Base-by-base conservation (phyloP, 176 grass and related monocot genomes). In the Poa annua region DNA sequence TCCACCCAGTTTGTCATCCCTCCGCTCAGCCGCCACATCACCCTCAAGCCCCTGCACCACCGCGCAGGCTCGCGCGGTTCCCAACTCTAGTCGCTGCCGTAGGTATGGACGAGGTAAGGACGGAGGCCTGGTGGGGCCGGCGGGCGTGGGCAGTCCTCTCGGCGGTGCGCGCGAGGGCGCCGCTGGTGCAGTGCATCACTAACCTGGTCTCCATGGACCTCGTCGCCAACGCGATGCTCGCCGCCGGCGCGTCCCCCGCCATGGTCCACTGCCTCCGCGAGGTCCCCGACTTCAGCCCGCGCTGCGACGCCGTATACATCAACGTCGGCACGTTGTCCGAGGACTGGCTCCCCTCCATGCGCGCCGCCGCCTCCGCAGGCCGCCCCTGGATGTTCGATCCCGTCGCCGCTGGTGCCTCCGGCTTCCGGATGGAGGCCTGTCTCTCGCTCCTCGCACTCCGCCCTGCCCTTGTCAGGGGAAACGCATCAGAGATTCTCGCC, bases 151-250 rank as follows among this genome's bases (percentile, higher is more conserved):
- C 53, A 9, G 86, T 92, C 57, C 90, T 91, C 42, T 91, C 89
- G 20, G 70, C 49, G 9, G 86, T 97, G 7, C 88, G 95, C 34
- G 70, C 39, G 8, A 84, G 88, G 35, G 81, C 86, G 29, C 92
- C 95, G 20, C 84, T 94, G 25, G 95, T 94, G 52, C 95, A 94
- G 84, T 97, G 95, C 86, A 92, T 97, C 80, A 97, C 95, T 69
- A 97, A 97, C 84, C 69, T 92, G 14, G 95, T 97, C 14, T 97
- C 95, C 78, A 94, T 97, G 95, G 95, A 97, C 85, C 75, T 94
- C 72, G 82, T 82, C 9, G 92, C 95, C 59, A 97, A 97, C 85
- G 75, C 63, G 5, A 86, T 97, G 60, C 88, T 92, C 26, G 95
- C 95, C 10, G 79, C 90, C 24, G 95, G 92, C 24, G 89, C 92